Evolutionary conservation across 2,329 filamentous ascomycete species (phyloP).

Genomic region (Fusarium compactum): DNA sequence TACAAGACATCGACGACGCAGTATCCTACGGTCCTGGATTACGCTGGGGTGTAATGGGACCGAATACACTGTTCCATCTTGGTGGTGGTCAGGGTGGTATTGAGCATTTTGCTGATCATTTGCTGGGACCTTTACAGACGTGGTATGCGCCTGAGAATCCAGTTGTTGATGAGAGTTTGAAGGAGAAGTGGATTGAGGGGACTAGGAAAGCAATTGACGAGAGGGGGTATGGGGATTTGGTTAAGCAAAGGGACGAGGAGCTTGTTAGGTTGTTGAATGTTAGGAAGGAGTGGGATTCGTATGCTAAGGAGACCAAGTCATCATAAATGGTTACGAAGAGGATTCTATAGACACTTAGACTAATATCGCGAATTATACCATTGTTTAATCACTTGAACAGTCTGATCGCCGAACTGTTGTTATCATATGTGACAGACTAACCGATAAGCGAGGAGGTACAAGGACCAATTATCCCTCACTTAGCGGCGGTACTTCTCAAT

Average conservation of each 20-base stretch:
- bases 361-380: not conserved
- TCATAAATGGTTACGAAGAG: not conserved
- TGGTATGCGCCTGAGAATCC: conserved; percentile 28
- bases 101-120: conserved; percentile 28
- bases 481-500: not conserved
- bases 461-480: not conserved
- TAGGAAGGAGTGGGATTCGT: conserved; percentile 22
- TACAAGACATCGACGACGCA: conserved; percentile 22
- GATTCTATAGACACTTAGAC: not conserved
- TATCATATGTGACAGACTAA: not conserved
- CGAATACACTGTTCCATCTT: conserved; percentile 21
- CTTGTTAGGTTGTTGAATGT: conserved; percentile 23
- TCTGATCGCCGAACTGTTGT: rapidly evolving
- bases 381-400: not conserved
- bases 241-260: conserved; percentile 24
- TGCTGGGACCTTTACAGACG: conserved; percentile 9
- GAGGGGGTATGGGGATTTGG: conserved; percentile 1
- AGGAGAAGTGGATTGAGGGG: conserved; percentile 16
- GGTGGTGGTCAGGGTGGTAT: conserved; percentile 27
- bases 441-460: not conserved
- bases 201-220: not conserved
- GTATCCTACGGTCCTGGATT: conserved; percentile 24
- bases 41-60: conserved; percentile 26
- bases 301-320: not conserved
- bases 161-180: conserved; percentile 20